Base-by-base conservation (phyloP, 2,329 filamentous ascomycete species). In the Neonectria ditissima region DNA sequence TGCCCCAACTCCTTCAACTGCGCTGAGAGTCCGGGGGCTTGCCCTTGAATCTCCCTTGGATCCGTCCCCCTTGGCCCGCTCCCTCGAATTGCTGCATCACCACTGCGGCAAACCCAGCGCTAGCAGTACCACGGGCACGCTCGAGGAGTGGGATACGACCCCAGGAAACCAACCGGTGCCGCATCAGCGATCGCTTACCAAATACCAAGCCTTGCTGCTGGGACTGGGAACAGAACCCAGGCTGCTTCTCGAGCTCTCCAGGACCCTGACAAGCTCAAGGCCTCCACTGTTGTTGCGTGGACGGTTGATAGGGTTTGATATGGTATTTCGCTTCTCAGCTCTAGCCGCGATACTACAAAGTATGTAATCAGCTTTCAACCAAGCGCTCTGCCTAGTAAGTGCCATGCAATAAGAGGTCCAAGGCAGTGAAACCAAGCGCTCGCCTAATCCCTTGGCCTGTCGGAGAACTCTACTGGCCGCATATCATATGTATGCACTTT, bases 141-240 rank as follows among this genome's bases (percentile, higher is more conserved):
- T 63, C 53, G 41, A 58, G 24, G 45, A 28, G 18, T n/a, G 26
- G 30, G 14, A 44, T 53, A 16, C 41, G 48, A 20, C 56, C 54
- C 43, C 45, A 50, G 37, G 45, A 62, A 47, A 51, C 55, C 48
- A 47, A 50, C 41, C 43, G 51, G 50, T 63, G 59, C 65, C 51
- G 56, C 58, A 50, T 57, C 53, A 41, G 51, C 52, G 44, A 34
- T 54, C 58, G 48, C 63, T 39, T 52, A 67, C 59, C 32, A 55
- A 55, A 62, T 50, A 18, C 47, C 28, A 14, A 30, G 47, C 4
- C 47, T 50, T 50, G 10, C 13, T 32, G 20, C 61, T 30, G 37
- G 20, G 28, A 11, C 24, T 32, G 7, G 20, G 20, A 24, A 9
- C 44, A 47, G 44, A 18, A 20, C n/a, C 10, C 22, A 16, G 43